A percentile compares a stretch with the other conserved stretches of the same genome.
These are phyloP conservation scores for Melaleuca alternifolia DNA, from an alignment of 345 rosid genomes.

Conservation along the genomic window DNA sequence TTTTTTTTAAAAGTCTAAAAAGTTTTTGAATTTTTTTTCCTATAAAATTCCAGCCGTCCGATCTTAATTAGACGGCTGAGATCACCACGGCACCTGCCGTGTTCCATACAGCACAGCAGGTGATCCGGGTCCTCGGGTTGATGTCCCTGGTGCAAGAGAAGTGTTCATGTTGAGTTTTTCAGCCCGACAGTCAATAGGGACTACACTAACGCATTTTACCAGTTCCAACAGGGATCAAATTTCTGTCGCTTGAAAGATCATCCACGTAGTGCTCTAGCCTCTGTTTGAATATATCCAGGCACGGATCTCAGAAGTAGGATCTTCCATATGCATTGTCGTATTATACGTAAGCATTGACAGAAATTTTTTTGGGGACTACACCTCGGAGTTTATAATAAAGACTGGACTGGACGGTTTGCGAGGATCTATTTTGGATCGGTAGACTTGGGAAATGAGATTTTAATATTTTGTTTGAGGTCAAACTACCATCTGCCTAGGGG, in stretches of 20 bases:
- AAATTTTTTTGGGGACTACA: not conserved
- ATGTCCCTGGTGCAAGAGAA: not conserved
- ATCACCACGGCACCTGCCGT: too few relatives aligned
- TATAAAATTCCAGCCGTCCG: too few relatives aligned
- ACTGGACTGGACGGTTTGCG: not conserved
- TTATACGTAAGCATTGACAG: not conserved
- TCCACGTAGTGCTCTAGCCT: not conserved
- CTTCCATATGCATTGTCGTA: not conserved
- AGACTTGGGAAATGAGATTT: not conserved
- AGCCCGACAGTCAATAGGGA: not conserved
- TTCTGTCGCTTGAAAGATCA: not conserved
- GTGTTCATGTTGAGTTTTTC: not conserved
- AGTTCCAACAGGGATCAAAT: not conserved
- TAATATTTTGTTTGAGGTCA: not conserved
- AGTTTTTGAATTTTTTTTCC: too few relatives aligned
- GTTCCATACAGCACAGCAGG: too few relatives aligned
- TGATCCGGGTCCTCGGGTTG: too few relatives aligned
- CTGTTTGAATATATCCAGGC: not conserved
- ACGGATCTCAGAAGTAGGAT: not conserved
- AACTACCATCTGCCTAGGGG: not conserved
- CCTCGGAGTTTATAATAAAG: not conserved
- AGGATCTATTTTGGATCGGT: not conserved
- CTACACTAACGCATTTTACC: not conserved
- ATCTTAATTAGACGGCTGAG: too few relatives aligned
- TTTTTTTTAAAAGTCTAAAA: too few relatives aligned